Evolutionary conservation across 768 basidiomycete species (phyloP), one percentile per base, ranked within the genome.

Genomic region (Macrolepiota albuminosa): DNA sequence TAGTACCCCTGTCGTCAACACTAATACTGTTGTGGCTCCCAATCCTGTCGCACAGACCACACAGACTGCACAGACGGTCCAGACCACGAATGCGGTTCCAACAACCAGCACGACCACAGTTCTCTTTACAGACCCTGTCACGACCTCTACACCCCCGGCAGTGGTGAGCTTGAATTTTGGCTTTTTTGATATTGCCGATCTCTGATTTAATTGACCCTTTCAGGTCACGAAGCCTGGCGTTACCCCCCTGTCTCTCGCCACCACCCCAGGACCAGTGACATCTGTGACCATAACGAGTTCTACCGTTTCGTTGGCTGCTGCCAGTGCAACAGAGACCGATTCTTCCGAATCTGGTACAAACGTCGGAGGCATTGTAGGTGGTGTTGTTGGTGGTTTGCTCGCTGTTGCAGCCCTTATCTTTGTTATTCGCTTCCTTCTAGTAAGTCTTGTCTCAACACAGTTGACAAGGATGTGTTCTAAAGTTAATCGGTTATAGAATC

Each of bases 371-470:
- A 64, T 78, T 21, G 63, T 79, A 9, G 76, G 76, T 13, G 82
- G 78, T 45, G 68, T 85, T 40, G 78, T 74, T 29, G 84, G 79
- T 13, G 77, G 73, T 33, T 65, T 85, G 2, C 67, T 74, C 5
- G 83, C 75, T 21, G 61, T 83, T 33, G 76, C 76, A 9, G 67
- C 67, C 1, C 51, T 81, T 31, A 69, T 74, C 33, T 75, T 82
- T 60, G 68, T 76, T 9, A 57, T 82, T 58, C 75, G 74, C 54
- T 83, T 77, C 72, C 75, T 79, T 63, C 60, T 84, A 60, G 84
- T 83, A 60, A 65, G 81, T 64, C 45, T 50, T 37, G 1, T 46
- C 39, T 7, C 11, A 33, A 33, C 18, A 31, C 6, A 42, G 57
- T 53, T 49, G 50, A 16, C 1, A 50, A 24, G 7, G 54, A 47